A percentile compares a stretch with the other conserved stretches of the same genome.
These are phyloP conservation scores for Ogataea dorogensis DNA, from an alignment of 805 yeast genomes.

Conservation along the genomic window DNA sequence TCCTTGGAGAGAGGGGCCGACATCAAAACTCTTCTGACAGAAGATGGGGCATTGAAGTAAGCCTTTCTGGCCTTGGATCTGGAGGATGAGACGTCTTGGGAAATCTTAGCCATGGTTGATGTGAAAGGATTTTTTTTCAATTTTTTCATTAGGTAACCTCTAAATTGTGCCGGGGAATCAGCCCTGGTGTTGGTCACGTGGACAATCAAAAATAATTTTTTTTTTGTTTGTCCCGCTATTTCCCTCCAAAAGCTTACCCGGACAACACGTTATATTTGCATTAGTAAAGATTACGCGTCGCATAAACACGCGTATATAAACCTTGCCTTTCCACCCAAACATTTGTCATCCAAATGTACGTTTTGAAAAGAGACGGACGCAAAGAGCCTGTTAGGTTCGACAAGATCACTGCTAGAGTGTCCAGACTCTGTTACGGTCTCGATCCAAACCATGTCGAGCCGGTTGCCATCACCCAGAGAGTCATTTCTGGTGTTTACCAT, in stretches of 20 bases:
- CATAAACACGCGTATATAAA: conserved; percentile 6
- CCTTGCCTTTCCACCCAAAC: conserved; percentile 8
- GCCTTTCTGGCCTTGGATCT: conserved; percentile 99
- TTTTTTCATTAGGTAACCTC: conserved; percentile 5
- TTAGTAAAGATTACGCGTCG: conserved; percentile 10
- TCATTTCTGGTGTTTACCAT: conserved; percentile 93
- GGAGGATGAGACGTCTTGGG: conserved; percentile 92
- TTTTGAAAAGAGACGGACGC: conserved; percentile 89
- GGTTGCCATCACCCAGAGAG: conserved; percentile 92
- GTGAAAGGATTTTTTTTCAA: conserved; percentile 7
- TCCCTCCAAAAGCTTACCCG: no score
- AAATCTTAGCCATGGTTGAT: conserved; percentile 35
- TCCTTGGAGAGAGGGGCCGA: conserved; percentile 99
- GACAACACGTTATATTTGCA: no score
- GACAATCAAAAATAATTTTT: no score
- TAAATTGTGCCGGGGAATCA: background rate
- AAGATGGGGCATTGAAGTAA: conserved; percentile 97
- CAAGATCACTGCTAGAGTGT: conserved; percentile 92
- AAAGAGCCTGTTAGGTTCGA: conserved; percentile 93
- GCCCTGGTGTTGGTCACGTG: conserved; percentile 5
- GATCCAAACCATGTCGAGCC: conserved; percentile 92
- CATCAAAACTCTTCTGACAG: conserved; percentile 89
- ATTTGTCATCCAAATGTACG: conserved; percentile 55
- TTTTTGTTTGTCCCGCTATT: background rate
- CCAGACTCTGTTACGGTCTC: conserved; percentile 91